Conservation (phyloP, 495 filamentous ascomycete species). For the Penicillium bovifimosum region DNA sequence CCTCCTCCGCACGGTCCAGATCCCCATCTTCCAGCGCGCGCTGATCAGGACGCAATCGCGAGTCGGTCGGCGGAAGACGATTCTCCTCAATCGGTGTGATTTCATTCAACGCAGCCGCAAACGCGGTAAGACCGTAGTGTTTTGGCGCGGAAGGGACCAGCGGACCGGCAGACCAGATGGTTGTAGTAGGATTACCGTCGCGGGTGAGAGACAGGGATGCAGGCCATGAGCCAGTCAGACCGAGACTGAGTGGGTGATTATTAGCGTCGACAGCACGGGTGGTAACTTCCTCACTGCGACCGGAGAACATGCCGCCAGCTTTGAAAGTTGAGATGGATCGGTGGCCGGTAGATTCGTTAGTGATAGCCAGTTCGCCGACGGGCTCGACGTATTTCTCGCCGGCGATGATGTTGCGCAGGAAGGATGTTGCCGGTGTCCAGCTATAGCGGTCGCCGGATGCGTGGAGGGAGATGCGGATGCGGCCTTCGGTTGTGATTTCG, state of each 20-base stretch:
- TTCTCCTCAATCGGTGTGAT: conserved; percentile 72
- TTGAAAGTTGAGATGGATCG: conserved; percentile 83
- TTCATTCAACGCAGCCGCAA: conserved; percentile 84
- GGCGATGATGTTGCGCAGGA: conserved; percentile 92
- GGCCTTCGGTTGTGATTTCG: conserved; percentile 87
- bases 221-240: conserved; percentile 81
- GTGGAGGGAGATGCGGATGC: conserved; percentile 68
- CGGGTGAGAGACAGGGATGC: conserved; percentile 57
- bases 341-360: conserved; percentile 73
- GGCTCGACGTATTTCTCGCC: conserved; percentile 98
- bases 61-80: conserved; percentile 73
- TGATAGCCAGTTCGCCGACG: conserved; percentile 76
- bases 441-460: conserved; percentile 69
- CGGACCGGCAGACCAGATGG: conserved; percentile 71
- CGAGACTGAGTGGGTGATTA: conserved; percentile 54
- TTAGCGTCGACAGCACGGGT: conserved; percentile 63
- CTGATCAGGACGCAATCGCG: conserved; percentile 84
- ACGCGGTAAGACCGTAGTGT: conserved; percentile 80
- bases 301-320: conserved; percentile 91
- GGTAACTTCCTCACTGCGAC: conserved; percentile 82
- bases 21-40: conserved; percentile 76
- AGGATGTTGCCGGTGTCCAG: conserved; percentile 79
- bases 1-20: conserved; percentile 74
- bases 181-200: conserved; percentile 48
- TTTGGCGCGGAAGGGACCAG: conserved; percentile 70